Percentiles rank a stretch among this genome's conserved stretches.
These are phyloP conservation scores for Jaltomata sinuosa DNA, from an alignment of 257 asterid species.

Conservation along the genomic window DNA sequence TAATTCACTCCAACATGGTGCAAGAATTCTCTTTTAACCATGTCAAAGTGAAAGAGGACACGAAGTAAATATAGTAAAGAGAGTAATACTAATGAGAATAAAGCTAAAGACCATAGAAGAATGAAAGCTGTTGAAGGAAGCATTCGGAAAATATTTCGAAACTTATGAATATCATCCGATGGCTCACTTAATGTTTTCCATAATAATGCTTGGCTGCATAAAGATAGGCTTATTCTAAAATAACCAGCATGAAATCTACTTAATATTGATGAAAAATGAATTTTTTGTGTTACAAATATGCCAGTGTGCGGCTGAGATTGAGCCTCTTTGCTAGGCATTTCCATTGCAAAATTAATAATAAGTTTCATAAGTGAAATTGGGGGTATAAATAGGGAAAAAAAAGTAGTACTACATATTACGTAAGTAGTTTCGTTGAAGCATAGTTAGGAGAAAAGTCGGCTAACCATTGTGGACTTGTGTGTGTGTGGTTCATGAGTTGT, in stretches of 20 bases:
- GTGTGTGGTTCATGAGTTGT: not conserved
- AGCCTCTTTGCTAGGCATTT: not conserved
- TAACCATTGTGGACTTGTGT: not conserved
- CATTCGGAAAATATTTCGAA: not conserved
- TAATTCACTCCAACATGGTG: conserved; percentile 16
- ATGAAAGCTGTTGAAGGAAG: conserved; percentile 26
- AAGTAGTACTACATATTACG: not conserved
- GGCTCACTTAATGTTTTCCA: conserved; percentile 33
- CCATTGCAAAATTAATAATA: not conserved
- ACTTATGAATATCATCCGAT: conserved; percentile 2
- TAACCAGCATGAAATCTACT: conserved; percentile 33
- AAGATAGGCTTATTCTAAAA: conserved; percentile 35
- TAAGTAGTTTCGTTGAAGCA: not conserved
- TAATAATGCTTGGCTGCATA: conserved; percentile 32
- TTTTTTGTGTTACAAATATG: not conserved
- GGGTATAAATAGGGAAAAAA: not conserved
- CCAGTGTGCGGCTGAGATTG: not conserved
- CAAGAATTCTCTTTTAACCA: conserved; percentile 8
- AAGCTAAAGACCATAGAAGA: conserved; percentile 26
- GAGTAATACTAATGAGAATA: not conserved
- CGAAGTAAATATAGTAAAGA: conserved; percentile 1
- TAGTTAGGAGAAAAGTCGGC: not conserved
- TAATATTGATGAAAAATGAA: conserved; percentile 1
- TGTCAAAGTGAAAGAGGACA: conserved; percentile 4
- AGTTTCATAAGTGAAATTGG: not conserved